A percentile compares a stretch with the other conserved stretches of the same genome.
Conservation (phyloP, 148 eudicot species). For the Mesembryanthemum crystallinum region DNA sequence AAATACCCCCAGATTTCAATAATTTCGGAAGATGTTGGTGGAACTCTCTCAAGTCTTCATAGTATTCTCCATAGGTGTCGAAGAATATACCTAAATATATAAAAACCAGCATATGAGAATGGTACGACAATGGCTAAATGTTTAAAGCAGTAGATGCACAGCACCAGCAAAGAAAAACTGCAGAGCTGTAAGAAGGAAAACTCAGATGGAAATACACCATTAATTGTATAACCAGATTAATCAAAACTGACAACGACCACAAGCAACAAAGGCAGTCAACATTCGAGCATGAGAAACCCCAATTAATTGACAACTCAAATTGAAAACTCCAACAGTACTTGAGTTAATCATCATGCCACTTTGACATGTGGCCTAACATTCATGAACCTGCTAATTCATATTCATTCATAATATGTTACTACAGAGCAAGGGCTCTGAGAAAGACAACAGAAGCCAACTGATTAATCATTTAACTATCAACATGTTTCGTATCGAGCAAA, state of each 20-base stretch:
- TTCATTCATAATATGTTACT: neutral
- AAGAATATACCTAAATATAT: slow-evolving; percentile 70
- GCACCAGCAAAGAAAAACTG: neutral
- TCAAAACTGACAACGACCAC: neutral
- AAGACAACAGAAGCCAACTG: neutral
- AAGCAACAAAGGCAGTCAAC: neutral
- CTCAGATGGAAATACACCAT: neutral
- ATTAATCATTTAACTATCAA: neutral
- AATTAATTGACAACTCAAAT: neutral
- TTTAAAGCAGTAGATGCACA: too few relatives aligned
- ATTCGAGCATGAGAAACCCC: neutral
- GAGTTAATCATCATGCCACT: slow-evolving; percentile 7
- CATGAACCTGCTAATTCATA: neutral
- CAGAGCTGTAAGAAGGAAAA: neutral
- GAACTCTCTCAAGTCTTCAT: slow-evolving; percentile 84
- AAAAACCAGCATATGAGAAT: neutral
- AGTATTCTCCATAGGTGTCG: slow-evolving; percentile 85
- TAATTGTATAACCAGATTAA: neutral
- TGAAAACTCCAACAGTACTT: neutral
- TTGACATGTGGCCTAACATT: neutral
- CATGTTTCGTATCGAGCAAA: too few relatives aligned
- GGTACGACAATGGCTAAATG: neutral
- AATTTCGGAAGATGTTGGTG: slow-evolving; percentile 79
- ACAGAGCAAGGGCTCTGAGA: neutral
- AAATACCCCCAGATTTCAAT: slow-evolving; percentile 73